Evolutionary conservation across 2,329 filamentous ascomycete species (phyloP).

Genomic region (Pseudocercospora pini-densiflorae): DNA sequence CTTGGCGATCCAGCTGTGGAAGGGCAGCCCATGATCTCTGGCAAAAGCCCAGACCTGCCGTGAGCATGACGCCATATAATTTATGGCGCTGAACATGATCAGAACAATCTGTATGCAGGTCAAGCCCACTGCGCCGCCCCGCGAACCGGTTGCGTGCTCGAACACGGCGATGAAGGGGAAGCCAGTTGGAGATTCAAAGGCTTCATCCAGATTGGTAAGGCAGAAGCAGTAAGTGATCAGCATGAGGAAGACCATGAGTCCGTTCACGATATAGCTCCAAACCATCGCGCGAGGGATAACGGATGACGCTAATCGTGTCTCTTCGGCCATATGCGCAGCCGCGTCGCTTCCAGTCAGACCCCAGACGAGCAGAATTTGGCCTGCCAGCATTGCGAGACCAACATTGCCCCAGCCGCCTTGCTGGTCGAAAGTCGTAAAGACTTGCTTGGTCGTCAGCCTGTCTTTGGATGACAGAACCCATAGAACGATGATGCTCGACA

Average conservation of each 20-base stretch:
- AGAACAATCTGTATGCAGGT: conserved; percentile 39
- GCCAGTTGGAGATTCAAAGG: conserved; percentile 25
- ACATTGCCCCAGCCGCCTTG: conserved; percentile 17
- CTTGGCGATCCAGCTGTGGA: conserved; percentile 6
- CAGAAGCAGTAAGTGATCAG: conserved; percentile 40
- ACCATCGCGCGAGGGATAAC: conserved; percentile 18
- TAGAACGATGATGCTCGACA: conserved; percentile 56
- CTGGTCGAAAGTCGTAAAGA: conserved; percentile 35
- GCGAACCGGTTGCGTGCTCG: conserved; percentile 38
- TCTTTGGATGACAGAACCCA: conserved; percentile 40
- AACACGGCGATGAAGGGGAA: conserved; percentile 43
- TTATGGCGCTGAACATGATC: conserved; percentile 37
- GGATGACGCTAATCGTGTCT: conserved; percentile 14
- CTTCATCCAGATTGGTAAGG: conserved; percentile 33
- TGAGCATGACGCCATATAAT: conserved; percentile 42
- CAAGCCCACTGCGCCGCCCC: conserved; percentile 38
- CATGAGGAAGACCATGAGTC: conserved; percentile 19
- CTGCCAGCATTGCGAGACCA: conserved; percentile 14
- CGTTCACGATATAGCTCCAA: conserved; percentile 14
- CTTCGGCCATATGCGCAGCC: conserved; percentile 22
- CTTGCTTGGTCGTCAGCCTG: conserved; percentile 15
- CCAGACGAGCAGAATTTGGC: conserved; percentile 1
- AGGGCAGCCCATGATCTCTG: conserved; percentile 42
- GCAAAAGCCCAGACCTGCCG: conserved; percentile 41
- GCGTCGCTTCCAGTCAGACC: conserved; percentile 17